phyloP scores from a whole-genome alignment of 345 rosid genomes.

The Pistacia atlantica region DNA sequence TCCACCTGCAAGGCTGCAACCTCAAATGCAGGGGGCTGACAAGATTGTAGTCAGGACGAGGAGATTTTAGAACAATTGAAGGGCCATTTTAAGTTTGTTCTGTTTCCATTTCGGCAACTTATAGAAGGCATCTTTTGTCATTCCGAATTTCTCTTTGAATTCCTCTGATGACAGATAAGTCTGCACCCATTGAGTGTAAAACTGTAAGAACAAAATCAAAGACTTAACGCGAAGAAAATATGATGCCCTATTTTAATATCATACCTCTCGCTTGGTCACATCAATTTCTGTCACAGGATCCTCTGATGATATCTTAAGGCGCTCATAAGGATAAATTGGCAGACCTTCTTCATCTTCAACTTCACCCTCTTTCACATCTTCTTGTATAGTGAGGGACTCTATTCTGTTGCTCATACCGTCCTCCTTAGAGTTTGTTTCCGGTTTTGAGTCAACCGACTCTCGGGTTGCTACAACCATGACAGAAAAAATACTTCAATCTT shows the following conservation, averaged over 20 bases:
- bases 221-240: neutral
- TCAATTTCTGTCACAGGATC: slow-evolving; percentile 83
- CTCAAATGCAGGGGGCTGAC: slow-evolving; percentile 29
- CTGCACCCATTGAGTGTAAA: slow-evolving; percentile 41
- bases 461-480: slow-evolving; percentile 51
- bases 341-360: slow-evolving; percentile 94
- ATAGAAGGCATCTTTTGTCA: slow-evolving; percentile 75
- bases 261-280: slow-evolving; percentile 95
- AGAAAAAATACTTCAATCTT: slow-evolving; percentile 21
- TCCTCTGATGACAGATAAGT: slow-evolving; percentile 71
- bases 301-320: slow-evolving; percentile 63
- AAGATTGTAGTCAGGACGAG: slow-evolving; percentile 27
- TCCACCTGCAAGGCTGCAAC: slow-evolving; percentile 44
- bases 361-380: slow-evolving; percentile 89
- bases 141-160: slow-evolving; percentile 90
- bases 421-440: slow-evolving; percentile 61
- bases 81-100: slow-evolving; percentile 93
- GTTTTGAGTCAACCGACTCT: slow-evolving; percentile 45
- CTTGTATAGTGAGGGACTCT: slow-evolving; percentile 81
- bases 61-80: slow-evolving; percentile 67
- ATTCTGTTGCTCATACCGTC: slow-evolving; percentile 68
- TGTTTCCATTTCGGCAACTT: slow-evolving; percentile 98
- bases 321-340: slow-evolving; percentile 74
- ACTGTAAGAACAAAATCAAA: slow-evolving; percentile 5
- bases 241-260: slow-evolving; percentile 5